Base-by-base conservation (phyloP, 352 stramenopile genomes). In the Globisporangium uncinulatum region DNA sequence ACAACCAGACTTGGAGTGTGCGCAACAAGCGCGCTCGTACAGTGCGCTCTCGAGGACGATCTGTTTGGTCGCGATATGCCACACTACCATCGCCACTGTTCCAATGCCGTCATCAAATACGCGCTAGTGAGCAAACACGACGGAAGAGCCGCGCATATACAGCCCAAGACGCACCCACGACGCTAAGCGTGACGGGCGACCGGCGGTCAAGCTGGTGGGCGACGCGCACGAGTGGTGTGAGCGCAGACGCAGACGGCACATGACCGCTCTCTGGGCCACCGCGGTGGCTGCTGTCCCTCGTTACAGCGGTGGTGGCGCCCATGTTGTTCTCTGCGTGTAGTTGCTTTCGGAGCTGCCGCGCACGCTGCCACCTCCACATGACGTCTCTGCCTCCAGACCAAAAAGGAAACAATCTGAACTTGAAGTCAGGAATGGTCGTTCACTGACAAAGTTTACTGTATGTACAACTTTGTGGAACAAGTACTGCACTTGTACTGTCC, bases 311-410 rank as follows among this genome's bases (percentile, higher is more conserved):
- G 20, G 17, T 24, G 29, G 7, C 14, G 57, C 41, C 49, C 19
- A 51, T 29, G 11, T 54, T 34, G 49, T 20, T 48, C 13, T 20
- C 43, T 15, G 42, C 10, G 17, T 15, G 43, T 20, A 36, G 50
- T n/a, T 58, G 57, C 43, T 57, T 57, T 13, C 49, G 57, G 14
- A 63, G 42, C 50, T 57, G 57, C 19, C 51, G 51, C 50, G 57
- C 36, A 21, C 37, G 57, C 2, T 32, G 32, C 57, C 57, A 63
- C 10, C 9, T 39, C 41, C 51, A 19, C 49, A 54, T 54, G 1
- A 3, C 10, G 13, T 37, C n/a, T 36, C 32, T 36, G 24, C 6
- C 47, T 32, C 20, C 15, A 24, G 14, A 13, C 15, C 42, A 39
- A 41, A 37, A 8, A 8, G 34, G 34, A 39, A 39, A 39, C 34